A percentile compares a stretch with the other conserved stretches of the same genome.
phyloP scores from a whole-genome alignment of 2,329 filamentous ascomycete genomes.

The Zymoseptoria passerinii region DNA sequence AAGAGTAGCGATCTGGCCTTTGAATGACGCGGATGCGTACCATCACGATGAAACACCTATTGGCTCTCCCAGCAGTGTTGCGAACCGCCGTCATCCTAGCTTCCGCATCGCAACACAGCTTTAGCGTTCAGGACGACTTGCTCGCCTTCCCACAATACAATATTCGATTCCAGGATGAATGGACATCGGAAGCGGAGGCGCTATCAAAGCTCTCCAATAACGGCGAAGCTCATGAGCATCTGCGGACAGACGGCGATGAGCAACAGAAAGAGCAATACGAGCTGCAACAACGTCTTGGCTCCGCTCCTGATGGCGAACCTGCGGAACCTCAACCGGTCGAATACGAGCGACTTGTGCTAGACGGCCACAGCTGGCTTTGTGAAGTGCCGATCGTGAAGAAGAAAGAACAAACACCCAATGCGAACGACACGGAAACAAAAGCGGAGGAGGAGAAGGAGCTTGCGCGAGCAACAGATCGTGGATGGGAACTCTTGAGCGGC shows the following conservation, averaged over 20 bases:
- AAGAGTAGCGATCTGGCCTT: background rate
- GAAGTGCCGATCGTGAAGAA: slow-evolving; percentile 64
- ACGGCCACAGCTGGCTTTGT: slow-evolving; percentile 70
- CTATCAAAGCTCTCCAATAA: slow-evolving; percentile 45
- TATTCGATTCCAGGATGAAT: slow-evolving; percentile 61
- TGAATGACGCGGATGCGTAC: background rate
- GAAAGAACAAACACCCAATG: slow-evolving; percentile 25
- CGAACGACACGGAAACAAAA: slow-evolving; percentile 27
- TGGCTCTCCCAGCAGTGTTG: slow-evolving; percentile 41
- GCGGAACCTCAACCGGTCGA: slow-evolving; percentile 15
- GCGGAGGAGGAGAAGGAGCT: slow-evolving; percentile 75
- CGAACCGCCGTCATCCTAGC: slow-evolving; percentile 40
- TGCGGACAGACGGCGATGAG: background rate
- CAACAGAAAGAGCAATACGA: slow-evolving; percentile 11
- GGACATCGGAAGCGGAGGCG: slow-evolving; percentile 63
- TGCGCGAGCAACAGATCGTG: slow-evolving; percentile 63
- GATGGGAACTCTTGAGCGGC: slow-evolving; percentile 69
- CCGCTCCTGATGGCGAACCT: slow-evolving; percentile 5
- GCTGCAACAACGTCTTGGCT: slow-evolving; percentile 11
- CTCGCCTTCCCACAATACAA: slow-evolving; percentile 83
- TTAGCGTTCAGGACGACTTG: slow-evolving; percentile 83
- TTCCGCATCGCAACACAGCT: slow-evolving; percentile 47
- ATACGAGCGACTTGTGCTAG: slow-evolving; percentile 69
- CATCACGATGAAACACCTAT: slow-evolving; percentile 38
- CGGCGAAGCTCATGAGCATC: slow-evolving; percentile 4